These are phyloP conservation scores for Ceriops tagal DNA, from an alignment of 345 rosid genomes.

Conservation along the genomic window DNA sequence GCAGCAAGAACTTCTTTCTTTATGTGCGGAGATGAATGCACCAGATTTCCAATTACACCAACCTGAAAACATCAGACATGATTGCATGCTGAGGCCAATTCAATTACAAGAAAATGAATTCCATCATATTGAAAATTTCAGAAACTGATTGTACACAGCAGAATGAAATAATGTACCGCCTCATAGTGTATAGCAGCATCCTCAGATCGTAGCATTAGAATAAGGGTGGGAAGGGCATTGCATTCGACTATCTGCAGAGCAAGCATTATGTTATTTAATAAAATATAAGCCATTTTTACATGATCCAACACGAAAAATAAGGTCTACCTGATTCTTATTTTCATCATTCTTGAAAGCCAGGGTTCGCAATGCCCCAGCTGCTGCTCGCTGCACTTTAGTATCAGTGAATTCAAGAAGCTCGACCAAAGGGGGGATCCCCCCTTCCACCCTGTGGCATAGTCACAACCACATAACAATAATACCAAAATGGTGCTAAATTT, in stretches of 20 bases:
- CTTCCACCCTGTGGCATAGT: constrained; percentile 61
- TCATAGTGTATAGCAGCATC: constrained; percentile 99
- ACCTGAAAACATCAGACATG: constrained; percentile 40
- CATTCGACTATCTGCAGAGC: constrained; percentile 83
- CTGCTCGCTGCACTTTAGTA: constrained; percentile 95
- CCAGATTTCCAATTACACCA: constrained; percentile 93
- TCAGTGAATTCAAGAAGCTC: constrained; percentile 87
- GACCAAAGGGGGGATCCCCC: constrained; percentile 95
- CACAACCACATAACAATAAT: constrained; percentile 18
- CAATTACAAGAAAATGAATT: constrained; percentile 1
- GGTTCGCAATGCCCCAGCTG: constrained; percentile 96
- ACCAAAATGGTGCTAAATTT: constrained; percentile 10
- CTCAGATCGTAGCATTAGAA: constrained; percentile 91
- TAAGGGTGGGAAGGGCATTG: constrained; percentile 90
- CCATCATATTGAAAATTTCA: constrained; percentile 11
- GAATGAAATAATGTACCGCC: constrained; percentile 56
- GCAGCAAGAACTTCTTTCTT: constrained; percentile 94
- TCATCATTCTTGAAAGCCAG: constrained; percentile 95
- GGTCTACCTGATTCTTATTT: constrained; percentile 75
- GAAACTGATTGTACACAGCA: constrained; percentile 3
- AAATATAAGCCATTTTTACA: constrained; percentile 8
- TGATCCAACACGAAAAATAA: constrained; percentile 17
- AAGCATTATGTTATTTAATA: constrained; percentile 11
- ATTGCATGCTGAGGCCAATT: constrained; percentile 9
- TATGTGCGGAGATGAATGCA: constrained; percentile 91